Base-by-base conservation (phyloP, 108 stramenopile species). In the Cyclotella sp. region DNA sequence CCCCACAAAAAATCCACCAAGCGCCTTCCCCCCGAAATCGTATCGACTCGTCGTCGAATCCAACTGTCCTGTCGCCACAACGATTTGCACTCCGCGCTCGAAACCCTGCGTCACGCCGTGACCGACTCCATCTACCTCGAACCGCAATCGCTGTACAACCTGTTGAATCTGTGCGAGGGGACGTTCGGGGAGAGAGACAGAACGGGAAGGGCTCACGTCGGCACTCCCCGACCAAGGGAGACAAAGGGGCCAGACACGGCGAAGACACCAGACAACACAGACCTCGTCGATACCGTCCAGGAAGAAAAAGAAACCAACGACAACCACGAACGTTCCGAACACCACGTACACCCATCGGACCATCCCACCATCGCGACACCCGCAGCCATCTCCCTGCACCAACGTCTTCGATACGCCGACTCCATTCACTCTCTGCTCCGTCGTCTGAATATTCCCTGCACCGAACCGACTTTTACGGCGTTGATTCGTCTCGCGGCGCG, bases 141-240 rank as follows among this genome's bases (percentile, higher is more conserved):
- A 63, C 76, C 92, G 4, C 91, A 95, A 63, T 76, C 84, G 8
- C 91, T 89, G 77, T 95, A 93, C 75, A 92, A 91, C 78, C 53
- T 95, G 12, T 52, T 95, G 46, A 92, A 87, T 84, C 68, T 95
- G 40, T 95, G 95, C 72, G 95, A 89, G 67, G 92, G 94, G 16
- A 71, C 63, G 29, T 58, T 79, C 86, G 66, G 72, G 19, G 52
- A 79, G 68, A 49, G 80, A 77, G 46, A 81, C 71, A 61, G 77
- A 78, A 72, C 21, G 55, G 59, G 39, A 19, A 45, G 68, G 26
- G 72, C 90, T 12, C 95, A 95, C 79, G 81, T 95, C 1, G 95
- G 95, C 26, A 92, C 91, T 29, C 92, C 92, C 8, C n/a, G 55
- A 55, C n/a, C 13, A 34, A 6, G 1, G 47, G 15, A 11, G 18